phyloP scores from a whole-genome alignment of 306 rosid genomes.

The Rosa lucieae region DNA sequence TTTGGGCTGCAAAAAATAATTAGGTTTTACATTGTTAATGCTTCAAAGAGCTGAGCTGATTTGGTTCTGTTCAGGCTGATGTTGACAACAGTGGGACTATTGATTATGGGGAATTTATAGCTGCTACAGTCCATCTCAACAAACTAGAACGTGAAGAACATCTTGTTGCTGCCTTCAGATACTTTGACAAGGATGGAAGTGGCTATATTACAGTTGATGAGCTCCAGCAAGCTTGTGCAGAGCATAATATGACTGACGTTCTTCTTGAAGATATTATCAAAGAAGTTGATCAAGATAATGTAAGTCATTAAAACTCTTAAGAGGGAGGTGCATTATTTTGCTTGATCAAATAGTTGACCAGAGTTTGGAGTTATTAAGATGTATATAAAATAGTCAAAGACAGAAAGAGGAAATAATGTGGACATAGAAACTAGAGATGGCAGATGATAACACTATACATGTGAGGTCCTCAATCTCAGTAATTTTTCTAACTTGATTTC shows the following conservation, averaged over 20 bases:
- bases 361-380: neutral
- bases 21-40: slow-evolving; percentile 11
- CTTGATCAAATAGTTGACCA: neutral
- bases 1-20: neutral
- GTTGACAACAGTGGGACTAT: slow-evolving; percentile 95
- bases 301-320: slow-evolving; percentile 39
- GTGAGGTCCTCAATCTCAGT: neutral
- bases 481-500: neutral
- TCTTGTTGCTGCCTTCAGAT: slow-evolving; percentile 84
- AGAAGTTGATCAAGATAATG: slow-evolving; percentile 98
- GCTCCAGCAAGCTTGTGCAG: slow-evolving; percentile 92
- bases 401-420: neutral
- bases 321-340: neutral
- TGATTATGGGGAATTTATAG: slow-evolving; percentile 94
- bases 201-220: slow-evolving; percentile 97
- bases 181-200: slow-evolving; percentile 92
- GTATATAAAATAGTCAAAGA: neutral
- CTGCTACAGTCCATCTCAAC: slow-evolving; percentile 97
- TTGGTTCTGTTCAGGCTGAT: slow-evolving; percentile 73
- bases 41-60: slow-evolving; percentile 35
- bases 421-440: neutral
- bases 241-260: slow-evolving; percentile 83
- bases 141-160: slow-evolving; percentile 97
- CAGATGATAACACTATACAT: neutral
- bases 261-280: slow-evolving; percentile 81